Conservation (phyloP, 768 basidiomycete species). For the Chlorophyllum brunneum region DNA sequence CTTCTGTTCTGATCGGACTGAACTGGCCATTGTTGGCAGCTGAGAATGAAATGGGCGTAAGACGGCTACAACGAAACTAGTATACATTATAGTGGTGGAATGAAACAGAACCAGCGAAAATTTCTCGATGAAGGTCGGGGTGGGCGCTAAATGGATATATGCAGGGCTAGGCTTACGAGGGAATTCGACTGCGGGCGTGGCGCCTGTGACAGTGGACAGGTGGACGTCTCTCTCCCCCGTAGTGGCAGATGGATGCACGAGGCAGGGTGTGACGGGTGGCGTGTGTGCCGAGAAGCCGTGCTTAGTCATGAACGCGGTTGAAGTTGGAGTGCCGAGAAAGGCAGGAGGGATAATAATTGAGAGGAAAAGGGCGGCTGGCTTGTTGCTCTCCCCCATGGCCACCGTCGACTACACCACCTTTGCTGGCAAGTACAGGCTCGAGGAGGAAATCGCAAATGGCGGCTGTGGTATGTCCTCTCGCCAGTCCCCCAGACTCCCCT, state of each 20-base stretch:
- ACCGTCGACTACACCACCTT: constrained; percentile 35
- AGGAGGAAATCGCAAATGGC: constrained; percentile 77
- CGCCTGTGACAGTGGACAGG: too few relatives aligned
- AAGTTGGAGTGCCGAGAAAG: background rate
- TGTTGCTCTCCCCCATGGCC: background rate
- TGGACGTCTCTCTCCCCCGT: too few relatives aligned
- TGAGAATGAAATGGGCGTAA: too few relatives aligned
- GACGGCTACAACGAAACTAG: too few relatives aligned
- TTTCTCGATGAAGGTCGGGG: background rate
- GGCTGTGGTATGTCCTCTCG: constrained; percentile 56
- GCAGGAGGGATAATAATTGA: too few relatives aligned
- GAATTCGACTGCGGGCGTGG: background rate
- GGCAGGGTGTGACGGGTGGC: background rate
- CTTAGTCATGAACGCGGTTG: constrained; percentile 14
- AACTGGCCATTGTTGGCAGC: too few relatives aligned
- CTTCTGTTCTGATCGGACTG: too few relatives aligned
- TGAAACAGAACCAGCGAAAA: background rate
- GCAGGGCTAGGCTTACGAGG: constrained; percentile 3
- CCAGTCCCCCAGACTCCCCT: background rate
- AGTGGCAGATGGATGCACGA: background rate
- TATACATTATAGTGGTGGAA: too few relatives aligned
- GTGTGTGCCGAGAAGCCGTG: constrained; percentile 4
- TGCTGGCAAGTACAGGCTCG: constrained; percentile 74
- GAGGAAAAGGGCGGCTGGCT: too few relatives aligned
- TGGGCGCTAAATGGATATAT: constrained; percentile 1